phyloP scores from a whole-genome alignment of 257 asterid species.

The Nicotiana tomentosiformis region DNA sequence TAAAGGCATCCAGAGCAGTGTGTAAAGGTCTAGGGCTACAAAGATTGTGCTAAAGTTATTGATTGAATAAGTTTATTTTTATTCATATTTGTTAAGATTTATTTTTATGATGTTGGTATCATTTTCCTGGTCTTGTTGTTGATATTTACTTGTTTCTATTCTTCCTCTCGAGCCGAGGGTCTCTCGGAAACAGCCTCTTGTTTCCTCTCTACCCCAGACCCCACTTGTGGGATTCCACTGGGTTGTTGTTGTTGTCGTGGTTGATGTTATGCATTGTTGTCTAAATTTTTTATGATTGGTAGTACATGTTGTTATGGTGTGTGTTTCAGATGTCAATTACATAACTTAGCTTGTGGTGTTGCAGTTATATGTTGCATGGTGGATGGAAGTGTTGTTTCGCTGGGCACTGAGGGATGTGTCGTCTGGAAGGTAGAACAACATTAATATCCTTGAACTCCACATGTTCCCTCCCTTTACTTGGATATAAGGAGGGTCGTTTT shows the following conservation, averaged over 20 bases:
- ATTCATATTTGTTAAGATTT: neutral
- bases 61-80: neutral
- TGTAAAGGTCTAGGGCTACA: neutral
- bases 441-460: neutral
- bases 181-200: too few relatives aligned
- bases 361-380: constrained; percentile 92
- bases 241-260: too few relatives aligned
- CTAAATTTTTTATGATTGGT: neutral
- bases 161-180: too few relatives aligned
- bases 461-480: neutral
- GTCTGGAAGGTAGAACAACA: constrained; percentile 62
- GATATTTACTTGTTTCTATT: too few relatives aligned
- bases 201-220: too few relatives aligned
- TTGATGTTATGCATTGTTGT: neutral
- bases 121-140: too few relatives aligned
- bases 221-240: too few relatives aligned
- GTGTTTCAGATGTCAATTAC: constrained; percentile 8
- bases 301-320: neutral
- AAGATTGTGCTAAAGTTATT: neutral
- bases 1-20: neutral
- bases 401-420: constrained; percentile 55
- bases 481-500: neutral
- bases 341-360: constrained; percentile 12
- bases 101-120: neutral
- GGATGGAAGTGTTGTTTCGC: constrained; percentile 56